These are phyloP conservation scores for Yamadazyma olivae DNA, from an alignment of 805 yeast genomes.

Conservation along the genomic window DNA sequence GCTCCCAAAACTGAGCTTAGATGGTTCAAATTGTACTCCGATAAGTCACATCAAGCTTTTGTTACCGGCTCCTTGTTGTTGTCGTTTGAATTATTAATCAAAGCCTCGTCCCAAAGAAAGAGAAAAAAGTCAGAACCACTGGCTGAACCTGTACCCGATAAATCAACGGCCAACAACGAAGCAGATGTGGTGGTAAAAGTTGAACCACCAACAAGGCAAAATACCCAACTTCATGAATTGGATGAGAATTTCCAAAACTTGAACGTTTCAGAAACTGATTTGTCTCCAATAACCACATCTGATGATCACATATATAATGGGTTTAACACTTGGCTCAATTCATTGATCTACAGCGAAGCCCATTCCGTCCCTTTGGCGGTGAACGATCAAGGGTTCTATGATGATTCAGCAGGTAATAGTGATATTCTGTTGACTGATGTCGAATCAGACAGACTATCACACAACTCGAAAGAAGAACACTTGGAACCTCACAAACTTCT, in stretches of 20 bases:
- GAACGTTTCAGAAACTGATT: conserved; percentile 1
- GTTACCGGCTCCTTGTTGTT: conserved; percentile 48
- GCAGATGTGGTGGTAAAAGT: conserved; percentile 7
- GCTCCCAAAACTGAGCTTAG: conserved; percentile 25
- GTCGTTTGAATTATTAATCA: conserved; percentile 36
- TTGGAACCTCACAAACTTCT: conserved; percentile 8
- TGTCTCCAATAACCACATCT: conserved; percentile 1
- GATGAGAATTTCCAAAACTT: neutral
- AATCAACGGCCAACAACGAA: no score
- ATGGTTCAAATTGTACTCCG: conserved; percentile 47
- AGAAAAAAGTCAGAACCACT: conserved; percentile 1
- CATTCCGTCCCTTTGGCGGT: conserved; percentile 13
- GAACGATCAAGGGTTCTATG: conserved; percentile 41
- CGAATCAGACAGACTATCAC: conserved; percentile 19
- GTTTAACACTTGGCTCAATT: conserved; percentile 24
- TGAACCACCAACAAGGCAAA: conserved; percentile 13
- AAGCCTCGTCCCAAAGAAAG: conserved; percentile 4
- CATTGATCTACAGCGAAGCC: conserved; percentile 21
- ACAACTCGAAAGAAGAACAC: conserved; percentile 2
- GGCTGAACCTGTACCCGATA: neutral
- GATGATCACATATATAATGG: conserved; percentile 9
- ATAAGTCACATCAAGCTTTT: conserved; percentile 34
- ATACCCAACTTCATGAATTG: conserved; percentile 1
- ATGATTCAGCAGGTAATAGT: conserved; percentile 16
- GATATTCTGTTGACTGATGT: conserved; percentile 24